A percentile compares a stretch with the other conserved stretches of the same genome.
These are phyloP conservation scores for Ciborinia camelliae DNA, from an alignment of 2,329 filamentous ascomycete species.

Conservation along the genomic window DNA sequence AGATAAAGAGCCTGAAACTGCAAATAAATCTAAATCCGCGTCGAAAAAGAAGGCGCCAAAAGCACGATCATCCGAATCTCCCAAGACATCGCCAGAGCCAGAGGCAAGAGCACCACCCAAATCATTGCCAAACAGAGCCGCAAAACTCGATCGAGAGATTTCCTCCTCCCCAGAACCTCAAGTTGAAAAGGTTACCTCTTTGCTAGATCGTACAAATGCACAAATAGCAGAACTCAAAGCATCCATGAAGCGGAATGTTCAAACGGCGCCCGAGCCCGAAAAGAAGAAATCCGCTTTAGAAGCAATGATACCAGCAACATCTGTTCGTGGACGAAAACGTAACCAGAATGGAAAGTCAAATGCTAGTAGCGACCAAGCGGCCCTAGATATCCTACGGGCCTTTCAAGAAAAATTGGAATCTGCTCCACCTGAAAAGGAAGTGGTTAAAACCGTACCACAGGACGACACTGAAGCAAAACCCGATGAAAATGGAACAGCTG, in stretches of 20 bases:
- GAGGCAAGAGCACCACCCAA: slow-evolving; percentile 32
- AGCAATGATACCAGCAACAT: slow-evolving; percentile 69
- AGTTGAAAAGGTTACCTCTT: slow-evolving; percentile 40
- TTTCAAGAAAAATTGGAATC: slow-evolving; percentile 76
- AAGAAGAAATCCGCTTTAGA: slow-evolving; percentile 67
- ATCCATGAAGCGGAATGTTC: slow-evolving; percentile 68
- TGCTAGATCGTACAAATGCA: slow-evolving; percentile 68
- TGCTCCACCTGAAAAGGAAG: slow-evolving; percentile 43
- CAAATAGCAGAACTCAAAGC: slow-evolving; percentile 78
- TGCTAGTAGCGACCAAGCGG: slow-evolving; percentile 57
- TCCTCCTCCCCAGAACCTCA: slow-evolving; percentile 41
- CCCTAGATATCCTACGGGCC: slow-evolving; percentile 68
- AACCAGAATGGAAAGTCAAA: slow-evolving; percentile 54
- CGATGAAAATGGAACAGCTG: slow-evolving; percentile 38
- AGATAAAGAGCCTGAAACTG: slow-evolving; percentile 35
- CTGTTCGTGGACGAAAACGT: slow-evolving; percentile 68
- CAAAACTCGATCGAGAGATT: slow-evolving; percentile 37
- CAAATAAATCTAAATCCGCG: slow-evolving; percentile 32
- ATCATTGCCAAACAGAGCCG: slow-evolving; percentile 32
- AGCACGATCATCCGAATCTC: slow-evolving; percentile 38
- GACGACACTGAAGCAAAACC: slow-evolving; percentile 18
- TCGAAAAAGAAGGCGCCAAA: slow-evolving; percentile 36
- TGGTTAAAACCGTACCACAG: slow-evolving; percentile 29
- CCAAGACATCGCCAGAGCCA: slow-evolving; percentile 42
- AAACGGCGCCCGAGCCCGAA: slow-evolving; percentile 49